Conservation (phyloP, 805 yeast species). For the Yarrowia hollandica region DNA sequence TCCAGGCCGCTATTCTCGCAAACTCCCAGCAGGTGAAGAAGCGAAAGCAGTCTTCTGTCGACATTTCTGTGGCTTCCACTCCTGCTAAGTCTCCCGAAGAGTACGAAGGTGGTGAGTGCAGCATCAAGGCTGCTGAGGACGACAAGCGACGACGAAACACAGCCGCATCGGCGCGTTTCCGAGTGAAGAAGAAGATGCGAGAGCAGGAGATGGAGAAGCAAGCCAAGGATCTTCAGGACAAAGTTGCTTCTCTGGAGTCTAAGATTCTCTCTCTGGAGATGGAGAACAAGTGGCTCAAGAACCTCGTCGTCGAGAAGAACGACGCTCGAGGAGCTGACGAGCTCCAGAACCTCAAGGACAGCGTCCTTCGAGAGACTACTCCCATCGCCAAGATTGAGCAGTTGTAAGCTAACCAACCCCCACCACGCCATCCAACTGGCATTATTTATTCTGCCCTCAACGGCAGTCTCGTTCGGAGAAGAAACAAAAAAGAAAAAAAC, state of each 20-base stretch:
- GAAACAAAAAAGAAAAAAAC: constrained; percentile 5
- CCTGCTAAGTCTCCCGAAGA: constrained; percentile 15
- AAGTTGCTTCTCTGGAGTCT: constrained; percentile 64
- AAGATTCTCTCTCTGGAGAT: constrained; percentile 82
- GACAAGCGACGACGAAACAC: constrained; percentile 87
- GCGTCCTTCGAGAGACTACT: constrained; percentile 31
- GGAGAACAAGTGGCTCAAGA: constrained; percentile 86
- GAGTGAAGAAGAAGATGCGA: constrained; percentile 86
- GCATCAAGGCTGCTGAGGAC: constrained; percentile 46
- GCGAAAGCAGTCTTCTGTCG: constrained; percentile 24
- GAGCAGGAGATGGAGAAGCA: constrained; percentile 87
- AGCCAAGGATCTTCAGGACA: constrained; percentile 69
- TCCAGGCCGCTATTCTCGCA: constrained; percentile 29
- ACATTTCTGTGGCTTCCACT: constrained; percentile 4
- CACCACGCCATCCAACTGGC: constrained; percentile 29
- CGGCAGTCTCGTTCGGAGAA: constrained; percentile 30
- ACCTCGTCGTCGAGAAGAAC: constrained; percentile 75
- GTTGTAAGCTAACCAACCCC: background rate
- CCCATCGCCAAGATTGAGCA: constrained; percentile 27
- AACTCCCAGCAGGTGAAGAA: constrained; percentile 27
- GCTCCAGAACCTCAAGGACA: constrained; percentile 36
- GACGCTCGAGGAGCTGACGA: constrained; percentile 42
- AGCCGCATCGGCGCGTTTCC: constrained; percentile 91
- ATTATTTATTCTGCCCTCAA: constrained; percentile 29
- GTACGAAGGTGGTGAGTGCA: constrained; percentile 35